phyloP scores from a whole-genome alignment of 2,329 filamentous ascomycete species.

The Cladophialophora chaetospira region DNA sequence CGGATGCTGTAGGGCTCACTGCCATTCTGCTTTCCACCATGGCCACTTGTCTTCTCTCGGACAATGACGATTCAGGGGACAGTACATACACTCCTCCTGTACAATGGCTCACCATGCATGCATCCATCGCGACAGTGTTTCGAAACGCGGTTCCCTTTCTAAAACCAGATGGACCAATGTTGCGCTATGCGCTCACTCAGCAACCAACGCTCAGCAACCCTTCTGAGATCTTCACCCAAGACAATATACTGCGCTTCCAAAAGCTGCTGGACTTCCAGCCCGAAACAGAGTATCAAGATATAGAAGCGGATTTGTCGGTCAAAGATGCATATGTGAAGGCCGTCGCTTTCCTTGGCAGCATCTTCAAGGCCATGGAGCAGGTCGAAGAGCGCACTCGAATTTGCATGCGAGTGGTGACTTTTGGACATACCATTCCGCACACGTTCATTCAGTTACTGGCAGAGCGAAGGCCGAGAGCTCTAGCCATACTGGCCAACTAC shows the following conservation, averaged over 20 bases:
- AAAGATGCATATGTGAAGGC: neutral
- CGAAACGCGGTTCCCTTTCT: conserved; percentile 27
- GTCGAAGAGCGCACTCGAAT: conserved; percentile 34
- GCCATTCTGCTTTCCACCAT: conserved; percentile 36
- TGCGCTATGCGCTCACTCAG: conserved; percentile 33
- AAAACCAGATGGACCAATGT: conserved; percentile 28
- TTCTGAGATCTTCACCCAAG: neutral
- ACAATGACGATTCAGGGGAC: conserved; percentile 34
- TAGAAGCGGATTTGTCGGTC: neutral
- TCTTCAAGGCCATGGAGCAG: conserved; percentile 27
- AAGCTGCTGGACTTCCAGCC: neutral
- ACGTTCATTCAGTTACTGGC: conserved; percentile 36
- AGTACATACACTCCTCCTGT: conserved; percentile 37
- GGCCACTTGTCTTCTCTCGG: conserved; percentile 31
- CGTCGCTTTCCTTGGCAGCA: neutral
- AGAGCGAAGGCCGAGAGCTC: conserved; percentile 35
- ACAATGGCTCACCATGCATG: conserved; percentile 38
- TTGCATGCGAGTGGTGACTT: conserved; percentile 36
- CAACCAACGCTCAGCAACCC: conserved; percentile 24
- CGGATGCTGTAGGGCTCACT: conserved; percentile 37
- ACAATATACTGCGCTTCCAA: neutral
- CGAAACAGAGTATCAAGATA: neutral
- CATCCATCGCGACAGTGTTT: conserved; percentile 35
- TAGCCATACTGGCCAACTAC: conserved; percentile 39
- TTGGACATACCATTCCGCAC: conserved; percentile 36